These are phyloP conservation scores for Euphorbia tirucalli DNA, from an alignment of 345 rosid genomes.

Conservation along the genomic window DNA sequence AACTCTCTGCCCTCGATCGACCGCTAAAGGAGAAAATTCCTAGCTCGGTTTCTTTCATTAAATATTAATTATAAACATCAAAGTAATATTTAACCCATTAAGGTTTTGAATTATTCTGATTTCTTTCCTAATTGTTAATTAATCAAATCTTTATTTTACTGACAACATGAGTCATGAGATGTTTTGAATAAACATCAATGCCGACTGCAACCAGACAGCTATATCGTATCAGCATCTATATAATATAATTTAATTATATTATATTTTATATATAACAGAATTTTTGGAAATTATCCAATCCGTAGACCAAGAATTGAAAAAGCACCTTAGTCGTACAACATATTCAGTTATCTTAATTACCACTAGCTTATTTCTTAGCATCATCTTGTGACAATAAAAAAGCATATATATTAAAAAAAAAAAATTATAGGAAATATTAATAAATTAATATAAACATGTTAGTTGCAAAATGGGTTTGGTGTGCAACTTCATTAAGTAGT, in stretches of 20 bases:
- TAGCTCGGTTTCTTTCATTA: background rate
- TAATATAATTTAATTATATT: background rate
- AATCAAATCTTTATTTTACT: background rate
- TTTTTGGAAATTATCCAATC: background rate
- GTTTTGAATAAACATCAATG: background rate
- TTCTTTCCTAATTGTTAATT: background rate
- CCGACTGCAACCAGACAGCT: background rate
- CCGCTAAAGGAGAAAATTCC: background rate
- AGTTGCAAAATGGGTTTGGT: too few relatives aligned
- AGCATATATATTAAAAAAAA: too few relatives aligned
- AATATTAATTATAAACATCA: too few relatives aligned
- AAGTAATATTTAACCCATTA: too few relatives aligned
- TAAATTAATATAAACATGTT: too few relatives aligned
- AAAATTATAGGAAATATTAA: too few relatives aligned
- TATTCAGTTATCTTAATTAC: background rate
- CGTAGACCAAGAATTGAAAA: background rate
- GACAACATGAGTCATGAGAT: background rate
- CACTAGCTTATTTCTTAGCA: background rate
- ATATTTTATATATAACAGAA: too few relatives aligned
- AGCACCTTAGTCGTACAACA: slow-evolving; percentile 4
- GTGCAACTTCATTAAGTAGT: too few relatives aligned
- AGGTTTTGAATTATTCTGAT: background rate
- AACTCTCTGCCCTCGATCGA: background rate
- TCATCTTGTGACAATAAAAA: background rate
- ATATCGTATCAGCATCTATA: background rate